A percentile compares a stretch with the other conserved stretches of the same genome.
phyloP scores from a whole-genome alignment of 768 basidiomycete genomes.

The Dioszegia crocea region DNA sequence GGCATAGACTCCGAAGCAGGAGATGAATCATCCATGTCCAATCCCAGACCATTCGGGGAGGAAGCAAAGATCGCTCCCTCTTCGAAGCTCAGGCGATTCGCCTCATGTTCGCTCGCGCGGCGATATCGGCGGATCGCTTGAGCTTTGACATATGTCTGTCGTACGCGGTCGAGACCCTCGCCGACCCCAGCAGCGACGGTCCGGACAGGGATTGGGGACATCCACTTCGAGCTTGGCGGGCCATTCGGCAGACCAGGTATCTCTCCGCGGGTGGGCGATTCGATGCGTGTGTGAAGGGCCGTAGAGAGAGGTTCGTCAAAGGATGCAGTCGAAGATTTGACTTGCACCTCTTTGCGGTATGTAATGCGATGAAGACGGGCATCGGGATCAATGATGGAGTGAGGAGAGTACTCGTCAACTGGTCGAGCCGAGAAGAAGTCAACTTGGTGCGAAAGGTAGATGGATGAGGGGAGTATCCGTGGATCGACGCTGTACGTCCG shows the following conservation, averaged over 20 bases:
- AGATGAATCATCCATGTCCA: constrained; percentile 2
- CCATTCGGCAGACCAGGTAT: constrained; percentile 84
- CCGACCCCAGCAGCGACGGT: constrained; percentile 31
- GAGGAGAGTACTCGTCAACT: constrained; percentile 66
- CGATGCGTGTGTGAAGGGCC: constrained; percentile 65
- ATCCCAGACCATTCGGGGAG: constrained; percentile 10
- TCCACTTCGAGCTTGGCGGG: constrained; percentile 18
- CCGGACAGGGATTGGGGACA: constrained; percentile 29
- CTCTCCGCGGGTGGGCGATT: constrained; percentile 51
- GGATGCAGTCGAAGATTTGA: constrained; percentile 54
- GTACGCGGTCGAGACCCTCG: constrained; percentile 33
- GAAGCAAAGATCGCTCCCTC: constrained; percentile 37
- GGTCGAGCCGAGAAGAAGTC: constrained; percentile 70
- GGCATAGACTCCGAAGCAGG: constrained; percentile 24
- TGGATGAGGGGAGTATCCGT: constrained; percentile 63
- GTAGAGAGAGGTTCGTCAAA: constrained; percentile 76
- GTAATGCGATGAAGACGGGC: constrained; percentile 55
- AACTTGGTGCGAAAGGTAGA: constrained; percentile 83
- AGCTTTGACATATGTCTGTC: constrained; percentile 34
- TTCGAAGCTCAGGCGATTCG: constrained; percentile 33
- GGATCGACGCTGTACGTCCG: constrained; percentile 62
- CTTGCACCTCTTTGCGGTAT: constrained; percentile 68
- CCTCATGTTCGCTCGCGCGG: constrained; percentile 20
- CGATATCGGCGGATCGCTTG: constrained; percentile 20
- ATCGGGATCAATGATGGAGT: constrained; percentile 33